Evolutionary conservation across 2,329 filamentous ascomycete genomes (phyloP).

Genomic region (Aureobasidium lini): DNA sequence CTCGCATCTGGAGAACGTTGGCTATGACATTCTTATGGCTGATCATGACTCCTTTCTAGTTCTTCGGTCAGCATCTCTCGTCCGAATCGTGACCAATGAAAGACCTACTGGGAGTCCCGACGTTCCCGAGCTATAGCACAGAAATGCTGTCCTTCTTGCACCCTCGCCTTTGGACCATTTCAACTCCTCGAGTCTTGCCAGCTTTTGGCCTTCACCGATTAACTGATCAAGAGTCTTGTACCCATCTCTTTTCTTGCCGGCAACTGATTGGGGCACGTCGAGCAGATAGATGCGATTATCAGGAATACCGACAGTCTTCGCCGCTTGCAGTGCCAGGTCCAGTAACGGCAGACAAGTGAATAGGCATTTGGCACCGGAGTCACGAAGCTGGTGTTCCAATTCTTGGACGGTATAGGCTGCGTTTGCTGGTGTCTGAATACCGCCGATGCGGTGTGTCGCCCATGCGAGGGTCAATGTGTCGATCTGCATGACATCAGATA

Average conservation of each 20-base stretch:
- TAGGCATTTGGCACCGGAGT: constrained; percentile 60
- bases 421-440: constrained; percentile 66
- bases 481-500: constrained; percentile 41
- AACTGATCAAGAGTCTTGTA: constrained; percentile 62
- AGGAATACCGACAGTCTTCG: constrained; percentile 55
- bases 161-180: constrained; percentile 59
- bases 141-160: constrained; percentile 60
- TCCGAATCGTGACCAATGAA: background rate
- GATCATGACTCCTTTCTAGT: constrained; percentile 75
- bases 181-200: constrained; percentile 45
- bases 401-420: constrained; percentile 65
- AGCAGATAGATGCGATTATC: constrained; percentile 61
- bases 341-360: constrained; percentile 66
- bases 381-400: constrained; percentile 63
- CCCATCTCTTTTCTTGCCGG: constrained; percentile 39
- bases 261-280: constrained; percentile 52
- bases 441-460: constrained; percentile 67
- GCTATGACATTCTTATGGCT: constrained; percentile 73
- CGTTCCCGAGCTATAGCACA: constrained; percentile 75
- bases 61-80: constrained; percentile 1
- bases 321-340: constrained; percentile 56
- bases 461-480: constrained; percentile 67
- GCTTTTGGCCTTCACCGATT: constrained; percentile 50
- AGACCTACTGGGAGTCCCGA: constrained; percentile 62
- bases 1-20: constrained; percentile 58